Base-by-base conservation (phyloP, 441 rosid genomes). In the Adansonia grandidieri region DNA sequence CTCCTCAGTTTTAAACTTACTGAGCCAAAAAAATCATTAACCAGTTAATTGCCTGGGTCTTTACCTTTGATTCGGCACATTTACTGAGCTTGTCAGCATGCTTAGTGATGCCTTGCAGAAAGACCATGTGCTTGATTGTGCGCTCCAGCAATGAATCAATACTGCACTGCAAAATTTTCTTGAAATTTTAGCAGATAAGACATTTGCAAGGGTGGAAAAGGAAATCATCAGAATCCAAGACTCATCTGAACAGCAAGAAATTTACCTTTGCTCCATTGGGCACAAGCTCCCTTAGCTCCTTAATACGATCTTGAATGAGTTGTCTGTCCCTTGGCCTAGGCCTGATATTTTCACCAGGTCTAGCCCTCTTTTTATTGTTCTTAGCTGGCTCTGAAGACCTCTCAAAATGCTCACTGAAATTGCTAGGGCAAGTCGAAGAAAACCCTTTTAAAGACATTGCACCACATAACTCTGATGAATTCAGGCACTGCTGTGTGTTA, bases 271-370 rank as follows among this genome's bases (percentile, higher is more conserved):
- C 87, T 76, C 99, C 98, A 79, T 85, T 91, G 7, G 99, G 99
- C 57, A 96, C 98, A 77, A 96, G 91, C 79, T 96, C 99, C 80
- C 98, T 85, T 82, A 96, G 88, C 87, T 96, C 98, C 88, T 96
- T 96, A 69, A 96, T 90, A 73, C 98, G 94, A 89, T 96, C 99
- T 77, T 96, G 99, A 83, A 96, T 96, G 78, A 93, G 87, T 76
- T 96, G 99, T 73, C 99, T 88, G 83, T 96, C 99, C 83, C 97
- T 92, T 77, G 99, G 99, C 73, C 99, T 87, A 77, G 98, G 98
- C 85, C 97, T 88, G 79, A 84, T 86, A 79, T 83, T 93, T 89
- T 96, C 99, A 78, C 97, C 97, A 65, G 93, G 91, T 83, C 87
- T 92, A 67, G 93, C 88, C 83, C 96, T 90, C 87, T 87, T 92